phyloP scores from a whole-genome alignment of 1,284 basidiomycete genomes.

The Rhodotorula sp. region DNA sequence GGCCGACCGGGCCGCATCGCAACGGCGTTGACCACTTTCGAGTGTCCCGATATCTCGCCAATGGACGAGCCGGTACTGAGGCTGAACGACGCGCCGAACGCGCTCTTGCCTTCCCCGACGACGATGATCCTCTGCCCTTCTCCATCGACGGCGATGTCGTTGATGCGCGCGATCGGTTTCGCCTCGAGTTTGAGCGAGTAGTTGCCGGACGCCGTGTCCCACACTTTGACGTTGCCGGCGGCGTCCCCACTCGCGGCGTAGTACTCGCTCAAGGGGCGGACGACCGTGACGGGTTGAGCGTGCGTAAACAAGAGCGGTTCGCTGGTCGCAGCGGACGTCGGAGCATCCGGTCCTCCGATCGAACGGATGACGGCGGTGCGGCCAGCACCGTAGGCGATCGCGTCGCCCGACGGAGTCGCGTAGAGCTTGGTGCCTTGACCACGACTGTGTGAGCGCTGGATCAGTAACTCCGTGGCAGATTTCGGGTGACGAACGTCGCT shows the following conservation, averaged over 20 bases:
- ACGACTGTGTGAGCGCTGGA: constrained; percentile 7
- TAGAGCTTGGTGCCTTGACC: constrained; percentile 36
- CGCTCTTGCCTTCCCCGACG: constrained; percentile 79
- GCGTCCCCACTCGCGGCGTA: constrained; percentile 73
- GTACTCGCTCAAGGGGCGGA: constrained; percentile 25
- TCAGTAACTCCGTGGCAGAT: no score
- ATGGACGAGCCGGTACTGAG: constrained; percentile 72
- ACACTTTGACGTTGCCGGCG: constrained; percentile 60
- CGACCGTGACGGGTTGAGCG: constrained; percentile 22
- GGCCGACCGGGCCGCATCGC: constrained; percentile 87
- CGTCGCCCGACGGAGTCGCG: constrained; percentile 22
- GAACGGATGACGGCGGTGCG: constrained; percentile 32
- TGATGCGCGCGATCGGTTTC: constrained; percentile 75
- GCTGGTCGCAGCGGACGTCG: background rate
- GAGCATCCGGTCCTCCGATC: background rate
- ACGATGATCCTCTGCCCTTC: constrained; percentile 95
- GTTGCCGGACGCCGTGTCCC: constrained; percentile 81
- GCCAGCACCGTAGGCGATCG: constrained; percentile 35
- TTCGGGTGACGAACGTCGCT: background rate
- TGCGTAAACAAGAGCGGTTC: constrained; percentile 17
- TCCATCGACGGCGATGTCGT: constrained; percentile 94
- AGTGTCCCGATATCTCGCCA: constrained; percentile 92
- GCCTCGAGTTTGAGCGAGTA: constrained; percentile 84
- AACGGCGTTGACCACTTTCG: constrained; percentile 89
- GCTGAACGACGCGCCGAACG: constrained; percentile 82